These are phyloP conservation scores for Ophiostoma sp. DNA, from an alignment of 2,329 filamentous ascomycete species.

Conservation along the genomic window DNA sequence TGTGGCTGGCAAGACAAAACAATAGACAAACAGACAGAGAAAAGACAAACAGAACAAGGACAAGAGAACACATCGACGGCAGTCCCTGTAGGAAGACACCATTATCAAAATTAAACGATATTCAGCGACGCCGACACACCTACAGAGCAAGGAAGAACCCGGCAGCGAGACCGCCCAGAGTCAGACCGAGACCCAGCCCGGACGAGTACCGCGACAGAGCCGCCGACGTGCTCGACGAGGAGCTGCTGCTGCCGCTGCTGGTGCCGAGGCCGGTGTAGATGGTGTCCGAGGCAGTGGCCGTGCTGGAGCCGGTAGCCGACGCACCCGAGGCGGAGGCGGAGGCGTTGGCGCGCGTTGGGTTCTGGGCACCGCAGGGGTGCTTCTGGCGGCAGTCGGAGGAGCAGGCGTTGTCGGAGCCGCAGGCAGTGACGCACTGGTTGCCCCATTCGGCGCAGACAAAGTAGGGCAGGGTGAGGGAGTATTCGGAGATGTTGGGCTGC, in stretches of 20 bases:
- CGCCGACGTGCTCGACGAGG: constrained; percentile 16
- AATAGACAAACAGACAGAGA: not conserved
- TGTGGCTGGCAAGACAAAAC: not conserved
- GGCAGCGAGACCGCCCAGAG: constrained; percentile 29
- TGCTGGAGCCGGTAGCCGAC: constrained; percentile 33
- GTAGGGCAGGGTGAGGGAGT: constrained; percentile 72
- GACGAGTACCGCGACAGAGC: constrained; percentile 24
- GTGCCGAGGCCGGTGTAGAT: constrained; percentile 38
- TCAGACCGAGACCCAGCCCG: constrained; percentile 29
- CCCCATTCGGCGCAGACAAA: constrained; percentile 69
- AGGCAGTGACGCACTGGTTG: constrained; percentile 59
- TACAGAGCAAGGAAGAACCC: constrained; percentile 38
- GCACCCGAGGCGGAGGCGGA: constrained; percentile 37
- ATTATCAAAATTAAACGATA: too few relatives aligned
- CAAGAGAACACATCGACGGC: not conserved
- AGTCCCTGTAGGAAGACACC: too few relatives aligned
- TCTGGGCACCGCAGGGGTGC: constrained; percentile 66
- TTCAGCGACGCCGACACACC: constrained; percentile 29
- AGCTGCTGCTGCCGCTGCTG: constrained; percentile 16
- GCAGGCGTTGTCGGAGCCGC: constrained; percentile 54
- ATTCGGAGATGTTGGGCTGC: constrained; percentile 68
- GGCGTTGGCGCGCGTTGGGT: constrained; percentile 57
- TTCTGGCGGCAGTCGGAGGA: constrained; percentile 56
- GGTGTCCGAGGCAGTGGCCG: constrained; percentile 28
- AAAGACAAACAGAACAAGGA: too few relatives aligned